Conservation (phyloP, 140 eudicot genomes). For the Cichorium intybus region DNA sequence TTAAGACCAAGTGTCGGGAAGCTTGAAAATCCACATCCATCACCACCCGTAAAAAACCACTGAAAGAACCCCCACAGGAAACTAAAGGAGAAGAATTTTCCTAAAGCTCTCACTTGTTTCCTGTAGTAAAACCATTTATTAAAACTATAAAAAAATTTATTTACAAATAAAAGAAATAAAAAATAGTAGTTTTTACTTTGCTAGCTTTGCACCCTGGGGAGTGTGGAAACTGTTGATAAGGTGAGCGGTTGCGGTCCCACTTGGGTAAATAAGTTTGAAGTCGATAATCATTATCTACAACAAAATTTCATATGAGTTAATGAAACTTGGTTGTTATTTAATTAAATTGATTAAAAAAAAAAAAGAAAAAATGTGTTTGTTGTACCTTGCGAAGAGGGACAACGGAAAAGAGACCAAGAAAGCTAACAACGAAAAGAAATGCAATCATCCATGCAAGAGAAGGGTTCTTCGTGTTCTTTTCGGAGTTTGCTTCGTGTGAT, state of each 20-base stretch:
- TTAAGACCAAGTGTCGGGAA: constrained; percentile 80
- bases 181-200: constrained; percentile 45
- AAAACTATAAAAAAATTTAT: neutral
- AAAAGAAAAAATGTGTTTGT: neutral
- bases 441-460: constrained; percentile 72
- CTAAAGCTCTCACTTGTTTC: constrained; percentile 82
- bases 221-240: constrained; percentile 95
- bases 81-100: constrained; percentile 88
- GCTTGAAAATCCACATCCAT: constrained; percentile 63
- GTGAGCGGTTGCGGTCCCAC: constrained; percentile 95
- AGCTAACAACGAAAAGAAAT: constrained; percentile 86
- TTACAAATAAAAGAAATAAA: neutral
- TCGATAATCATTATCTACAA: constrained; percentile 85
- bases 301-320: neutral
- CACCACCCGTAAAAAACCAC: constrained; percentile 87
- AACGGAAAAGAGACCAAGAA: constrained; percentile 86
- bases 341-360: too few relatives aligned
- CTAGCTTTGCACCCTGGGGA: constrained; percentile 90
- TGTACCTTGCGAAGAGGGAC: constrained; percentile 90
- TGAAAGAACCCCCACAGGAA: constrained; percentile 96
- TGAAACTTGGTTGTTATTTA: too few relatives aligned
- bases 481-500: constrained; percentile 45
- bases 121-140: constrained; percentile 29
- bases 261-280: constrained; percentile 84
- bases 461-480: constrained; percentile 62